Conservation (phyloP, 2,329 filamentous ascomycete species). For the Sclerotinia sclerotiorum region DNA sequence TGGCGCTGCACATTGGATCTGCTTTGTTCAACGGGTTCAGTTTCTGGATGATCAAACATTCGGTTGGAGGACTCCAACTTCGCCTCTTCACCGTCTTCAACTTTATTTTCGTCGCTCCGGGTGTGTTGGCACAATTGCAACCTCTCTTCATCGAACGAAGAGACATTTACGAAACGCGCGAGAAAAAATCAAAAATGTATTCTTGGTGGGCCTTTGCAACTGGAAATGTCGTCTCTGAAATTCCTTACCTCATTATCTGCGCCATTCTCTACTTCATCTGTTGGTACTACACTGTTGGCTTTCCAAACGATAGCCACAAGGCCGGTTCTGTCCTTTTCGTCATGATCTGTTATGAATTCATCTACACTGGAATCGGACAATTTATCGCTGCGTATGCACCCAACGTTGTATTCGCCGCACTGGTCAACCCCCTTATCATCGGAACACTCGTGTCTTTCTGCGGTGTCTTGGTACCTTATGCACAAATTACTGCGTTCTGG, state of each 20-base stretch:
- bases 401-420: slow-evolving; percentile 58
- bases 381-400: slow-evolving; percentile 63
- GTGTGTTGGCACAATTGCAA: slow-evolving; percentile 58
- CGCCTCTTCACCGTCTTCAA: slow-evolving; percentile 61
- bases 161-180: slow-evolving; percentile 57
- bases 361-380: slow-evolving; percentile 62
- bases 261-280: slow-evolving; percentile 49
- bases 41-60: slow-evolving; percentile 59
- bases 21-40: slow-evolving; percentile 62
- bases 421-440: slow-evolving; percentile 57
- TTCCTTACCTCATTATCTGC: slow-evolving; percentile 48
- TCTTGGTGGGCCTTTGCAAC: slow-evolving; percentile 59
- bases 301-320: slow-evolving; percentile 46
- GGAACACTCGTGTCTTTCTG: slow-evolving; percentile 67
- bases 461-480: slow-evolving; percentile 71
- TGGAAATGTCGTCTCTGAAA: slow-evolving; percentile 50
- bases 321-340: slow-evolving; percentile 55
- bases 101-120: slow-evolving; percentile 61
- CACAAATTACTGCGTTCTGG: slow-evolving; percentile 68
- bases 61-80: slow-evolving; percentile 52
- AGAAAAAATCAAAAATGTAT: slow-evolving; percentile 63
- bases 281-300: slow-evolving; percentile 61
- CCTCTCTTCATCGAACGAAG: slow-evolving; percentile 57
- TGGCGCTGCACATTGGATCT: slow-evolving; percentile 52
- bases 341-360: slow-evolving; percentile 42